Base-by-base conservation (phyloP, 176 grass and related monocot genomes). In the Otatea glauca region DNA sequence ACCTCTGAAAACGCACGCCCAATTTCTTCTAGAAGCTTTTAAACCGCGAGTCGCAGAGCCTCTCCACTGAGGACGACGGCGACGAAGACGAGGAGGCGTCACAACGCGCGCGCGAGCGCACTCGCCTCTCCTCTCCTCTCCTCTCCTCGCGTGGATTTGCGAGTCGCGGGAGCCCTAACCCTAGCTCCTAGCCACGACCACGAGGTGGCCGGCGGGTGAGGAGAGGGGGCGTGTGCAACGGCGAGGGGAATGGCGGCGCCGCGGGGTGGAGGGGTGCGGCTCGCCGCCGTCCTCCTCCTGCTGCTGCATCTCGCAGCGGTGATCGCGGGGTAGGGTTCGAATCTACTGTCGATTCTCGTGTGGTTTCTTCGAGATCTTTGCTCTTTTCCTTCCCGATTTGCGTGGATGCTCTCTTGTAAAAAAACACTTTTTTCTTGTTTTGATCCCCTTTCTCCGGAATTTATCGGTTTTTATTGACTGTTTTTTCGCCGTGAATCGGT, bases 1-100 rank as follows among this genome's bases (percentile, higher is more conserved):
- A 38, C 10, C 45, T 23, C 74, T 16, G 21, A 21, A 10, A 14
- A 35, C 0, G 53, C 66, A 43, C 77, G n/a, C 60, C 61, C 25
- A 58, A 83, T 84, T 84, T 72, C 50, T 87, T 87, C 80, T 69
- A 60, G 88, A 84, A 75, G 56, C 80, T 63, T 74, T 86, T 75
- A 84, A 86, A 67, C 75, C 68, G 80, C 84, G 51, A 68, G 37
- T 16, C 68, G 41, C 39, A 61, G 39, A 5, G 15, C 61, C 76
- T 47, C 68, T 41, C 47, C 54, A 43, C 35, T 20, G 76, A 71
- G 56, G 81, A 41, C 63, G 82, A 59, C 5, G 86, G 23, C 9
- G 29, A 45, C 13, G 58, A 71, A 0, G 67, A 38, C 37, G 73
- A 41, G 9, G 43, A 7, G n/a, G 65, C 29, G 17, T 24, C 12